Conservation (phyloP, 1,284 basidiomycete species). For the Leccinum subspadiceum region DNA sequence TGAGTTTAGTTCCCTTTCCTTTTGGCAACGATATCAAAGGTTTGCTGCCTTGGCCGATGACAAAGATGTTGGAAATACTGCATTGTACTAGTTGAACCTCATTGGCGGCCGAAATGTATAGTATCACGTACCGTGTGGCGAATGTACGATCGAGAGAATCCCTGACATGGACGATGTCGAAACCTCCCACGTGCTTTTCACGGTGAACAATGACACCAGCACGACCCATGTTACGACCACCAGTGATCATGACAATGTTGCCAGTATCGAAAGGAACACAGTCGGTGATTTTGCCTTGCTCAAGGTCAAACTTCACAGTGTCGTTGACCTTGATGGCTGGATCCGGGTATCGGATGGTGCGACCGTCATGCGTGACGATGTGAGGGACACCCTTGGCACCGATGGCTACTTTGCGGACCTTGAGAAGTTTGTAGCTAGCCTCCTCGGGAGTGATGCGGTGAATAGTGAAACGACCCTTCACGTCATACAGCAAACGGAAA, state of each 20-base stretch:
- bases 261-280: slow-evolving; percentile 97
- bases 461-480: slow-evolving; percentile 99
- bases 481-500: slow-evolving; percentile 99
- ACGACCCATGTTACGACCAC: slow-evolving; percentile 99
- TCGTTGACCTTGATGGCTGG: slow-evolving; percentile 96
- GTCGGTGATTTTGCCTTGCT: slow-evolving; percentile 93
- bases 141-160: slow-evolving; percentile 95
- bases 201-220: slow-evolving; percentile 93
- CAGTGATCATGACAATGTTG: slow-evolving; percentile 97
- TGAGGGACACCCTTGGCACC: slow-evolving; percentile 95
- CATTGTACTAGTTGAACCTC: slow-evolving; percentile 1
- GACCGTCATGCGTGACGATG: slow-evolving; percentile 98
- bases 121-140: slow-evolving; percentile 78
- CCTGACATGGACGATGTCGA: slow-evolving; percentile 97
- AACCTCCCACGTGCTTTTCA: slow-evolving; percentile 97
- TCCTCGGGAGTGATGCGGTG: slow-evolving; percentile 99
- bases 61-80: slow-evolving; percentile 96
- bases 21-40: slow-evolving; percentile 97
- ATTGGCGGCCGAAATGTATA: background rate
- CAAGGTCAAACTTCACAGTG: slow-evolving; percentile 96
- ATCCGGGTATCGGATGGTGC: slow-evolving; percentile 99
- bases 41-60: slow-evolving; percentile 94
- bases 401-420: slow-evolving; percentile 91
- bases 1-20: slow-evolving; percentile 97
- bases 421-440: slow-evolving; percentile 97